Evolutionary conservation across 768 basidiomycete species (phyloP).

Genomic region (Floccularia luteovirens): DNA sequence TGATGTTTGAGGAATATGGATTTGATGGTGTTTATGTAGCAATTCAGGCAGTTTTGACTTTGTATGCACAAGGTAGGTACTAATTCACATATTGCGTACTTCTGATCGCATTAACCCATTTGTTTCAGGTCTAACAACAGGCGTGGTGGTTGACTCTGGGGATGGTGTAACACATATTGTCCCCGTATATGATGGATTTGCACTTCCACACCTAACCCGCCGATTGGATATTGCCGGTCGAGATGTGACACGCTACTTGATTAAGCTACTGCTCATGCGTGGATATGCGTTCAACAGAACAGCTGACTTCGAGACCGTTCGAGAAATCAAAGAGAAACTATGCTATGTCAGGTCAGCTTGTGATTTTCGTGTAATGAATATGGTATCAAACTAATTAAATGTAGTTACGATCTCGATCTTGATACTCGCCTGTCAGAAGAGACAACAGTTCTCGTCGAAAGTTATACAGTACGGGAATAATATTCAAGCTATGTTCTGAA

Average conservation of each 20-base stretch:
- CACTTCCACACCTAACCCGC: conserved; percentile 90
- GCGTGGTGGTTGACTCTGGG: conserved; percentile 98
- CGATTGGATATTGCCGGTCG: conserved; percentile 96
- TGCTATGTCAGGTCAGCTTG: conserved; percentile 86
- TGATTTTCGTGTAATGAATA: neutral
- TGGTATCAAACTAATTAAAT: conserved; percentile 3
- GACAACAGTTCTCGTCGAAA: conserved; percentile 94
- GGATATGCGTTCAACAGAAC: conserved; percentile 99
- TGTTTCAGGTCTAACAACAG: conserved; percentile 82
- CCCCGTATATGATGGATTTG: conserved; percentile 95
- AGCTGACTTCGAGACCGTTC: conserved; percentile 97
- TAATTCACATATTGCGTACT: neutral
- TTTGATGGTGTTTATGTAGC: conserved; percentile 96
- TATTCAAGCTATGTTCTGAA: neutral
- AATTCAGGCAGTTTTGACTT: conserved; percentile 95
- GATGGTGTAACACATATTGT: conserved; percentile 99
- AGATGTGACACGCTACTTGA: conserved; percentile 97
- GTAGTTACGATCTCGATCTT: conserved; percentile 92
- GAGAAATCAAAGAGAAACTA: conserved; percentile 98
- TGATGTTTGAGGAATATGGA: conserved; percentile 99
- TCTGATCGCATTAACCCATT: neutral
- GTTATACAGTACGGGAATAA: conserved; percentile 81
- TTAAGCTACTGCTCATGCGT: conserved; percentile 99
- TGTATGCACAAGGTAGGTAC: conserved; percentile 92
- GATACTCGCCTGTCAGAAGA: conserved; percentile 92